Percentiles rank a stretch among this genome's conserved stretches.
These are phyloP conservation scores for Chaetomium olivaceum DNA, from an alignment of 2,329 filamentous ascomycete genomes.

Conservation along the genomic window DNA sequence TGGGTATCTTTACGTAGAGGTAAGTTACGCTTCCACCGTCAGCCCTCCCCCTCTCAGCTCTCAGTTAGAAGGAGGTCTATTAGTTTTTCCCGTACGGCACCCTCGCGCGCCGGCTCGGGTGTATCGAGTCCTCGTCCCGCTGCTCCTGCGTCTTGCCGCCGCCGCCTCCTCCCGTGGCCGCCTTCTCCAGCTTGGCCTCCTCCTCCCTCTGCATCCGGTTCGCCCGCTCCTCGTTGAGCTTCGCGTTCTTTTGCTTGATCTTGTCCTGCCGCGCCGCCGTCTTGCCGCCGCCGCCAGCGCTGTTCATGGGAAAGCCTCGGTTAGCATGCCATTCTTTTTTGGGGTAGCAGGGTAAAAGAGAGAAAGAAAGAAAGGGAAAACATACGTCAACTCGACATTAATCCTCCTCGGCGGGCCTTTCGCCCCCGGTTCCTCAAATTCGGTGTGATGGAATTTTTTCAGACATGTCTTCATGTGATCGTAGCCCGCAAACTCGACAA, in stretches of 20 bases:
- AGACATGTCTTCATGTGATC: slow-evolving; percentile 92
- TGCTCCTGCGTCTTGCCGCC: slow-evolving; percentile 32
- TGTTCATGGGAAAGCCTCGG: slow-evolving; percentile 37
- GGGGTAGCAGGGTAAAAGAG: too few species aligned
- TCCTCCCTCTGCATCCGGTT: slow-evolving; percentile 49
- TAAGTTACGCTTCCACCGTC: not conserved
- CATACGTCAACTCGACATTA: slow-evolving; percentile 87
- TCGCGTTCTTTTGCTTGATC: slow-evolving; percentile 82
- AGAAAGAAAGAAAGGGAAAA: not conserved
- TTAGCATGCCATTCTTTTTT: not conserved
- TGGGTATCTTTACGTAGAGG: slow-evolving; percentile 21
- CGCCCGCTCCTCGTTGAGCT: slow-evolving; percentile 68
- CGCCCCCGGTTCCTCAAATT: slow-evolving; percentile 56
- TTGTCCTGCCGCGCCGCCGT: slow-evolving; percentile 70
- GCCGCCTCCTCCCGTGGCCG: slow-evolving; percentile 32
- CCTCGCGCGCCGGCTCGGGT: slow-evolving; percentile 52
- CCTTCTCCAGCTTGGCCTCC: slow-evolving; percentile 41
- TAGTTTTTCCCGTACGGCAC: slow-evolving; percentile 29
- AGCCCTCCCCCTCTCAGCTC: not conserved
- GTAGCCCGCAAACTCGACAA: slow-evolving; percentile 84
- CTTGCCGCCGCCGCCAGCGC: slow-evolving; percentile 83
- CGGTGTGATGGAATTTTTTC: slow-evolving; percentile 84
- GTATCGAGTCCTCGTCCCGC: slow-evolving; percentile 43
- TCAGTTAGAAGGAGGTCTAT: not conserved
- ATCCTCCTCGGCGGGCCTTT: slow-evolving; percentile 64